Evolutionary conservation across 169 alveolate genomes (phyloP).

Genomic region (Babesia sp.): DNA sequence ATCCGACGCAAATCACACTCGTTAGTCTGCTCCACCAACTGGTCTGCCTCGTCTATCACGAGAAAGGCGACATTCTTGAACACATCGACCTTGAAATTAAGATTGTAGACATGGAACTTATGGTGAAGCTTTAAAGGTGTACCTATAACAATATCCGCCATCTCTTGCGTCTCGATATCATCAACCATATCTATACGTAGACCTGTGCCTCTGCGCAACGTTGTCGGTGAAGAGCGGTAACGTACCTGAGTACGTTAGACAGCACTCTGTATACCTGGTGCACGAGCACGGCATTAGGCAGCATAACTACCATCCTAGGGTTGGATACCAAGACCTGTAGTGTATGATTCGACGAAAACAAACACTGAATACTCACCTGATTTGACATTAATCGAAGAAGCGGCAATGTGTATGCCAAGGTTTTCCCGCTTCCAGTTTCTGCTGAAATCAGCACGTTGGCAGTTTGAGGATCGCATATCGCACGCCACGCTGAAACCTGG

Average conservation of each 20-base stretch:
- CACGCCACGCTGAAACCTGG: constrained; percentile 19
- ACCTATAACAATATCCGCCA: constrained; percentile 39
- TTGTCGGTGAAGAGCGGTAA: too few relatives aligned
- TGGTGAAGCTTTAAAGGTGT: constrained; percentile 42
- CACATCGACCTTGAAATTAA: constrained; percentile 51
- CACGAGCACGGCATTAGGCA: constrained; percentile 37
- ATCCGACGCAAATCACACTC: not conserved
- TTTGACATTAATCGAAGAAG: constrained; percentile 58
- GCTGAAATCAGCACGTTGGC: constrained; percentile 55
- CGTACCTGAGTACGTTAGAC: constrained; percentile 35
- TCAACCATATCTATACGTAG: constrained; percentile 33
- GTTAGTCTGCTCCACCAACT: constrained; percentile 25
- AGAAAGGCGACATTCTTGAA: constrained; percentile 33
- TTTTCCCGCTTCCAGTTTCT: constrained; percentile 90
- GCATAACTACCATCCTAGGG: constrained; percentile 39
- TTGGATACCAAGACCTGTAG: not conserved
- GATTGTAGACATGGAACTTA: constrained; percentile 44
- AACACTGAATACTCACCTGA: not conserved
- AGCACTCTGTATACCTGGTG: constrained; percentile 46
- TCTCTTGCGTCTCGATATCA: constrained; percentile 53
- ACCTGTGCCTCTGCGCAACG: constrained; percentile 18
- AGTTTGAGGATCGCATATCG: constrained; percentile 19
- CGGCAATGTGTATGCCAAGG: constrained; percentile 88
- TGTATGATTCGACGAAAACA: not conserved
- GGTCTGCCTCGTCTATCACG: constrained; percentile 65